Evolutionary conservation across 164 flowering plant species (phyloP).

Genomic region (Umbellularia californica): DNA sequence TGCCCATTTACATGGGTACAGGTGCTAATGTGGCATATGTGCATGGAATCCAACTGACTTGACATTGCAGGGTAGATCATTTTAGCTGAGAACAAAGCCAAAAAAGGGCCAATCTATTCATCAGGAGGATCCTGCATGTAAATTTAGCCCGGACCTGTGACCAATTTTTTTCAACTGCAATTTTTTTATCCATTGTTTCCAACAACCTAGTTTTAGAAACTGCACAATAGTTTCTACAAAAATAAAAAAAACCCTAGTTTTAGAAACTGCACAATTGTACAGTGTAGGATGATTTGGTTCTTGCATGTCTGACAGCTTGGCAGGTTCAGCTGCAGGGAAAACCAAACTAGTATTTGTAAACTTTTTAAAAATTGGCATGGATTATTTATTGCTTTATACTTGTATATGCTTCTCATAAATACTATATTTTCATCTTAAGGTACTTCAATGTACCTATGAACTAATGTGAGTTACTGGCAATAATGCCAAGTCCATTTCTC

Average conservation of each 20-base stretch:
- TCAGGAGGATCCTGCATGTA: not conserved
- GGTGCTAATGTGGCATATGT: not conserved
- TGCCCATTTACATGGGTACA: not conserved
- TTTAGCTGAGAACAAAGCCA: not conserved
- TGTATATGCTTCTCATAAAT: no score
- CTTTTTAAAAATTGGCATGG: no score
- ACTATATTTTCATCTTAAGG: no score
- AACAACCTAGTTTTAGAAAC: not conserved
- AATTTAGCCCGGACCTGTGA: not conserved
- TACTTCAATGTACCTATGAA: no score
- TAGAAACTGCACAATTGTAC: not conserved
- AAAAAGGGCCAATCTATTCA: not conserved
- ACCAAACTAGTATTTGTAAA: not conserved
- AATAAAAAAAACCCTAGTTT: not conserved
- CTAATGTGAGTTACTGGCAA: no score
- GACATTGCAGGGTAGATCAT: not conserved
- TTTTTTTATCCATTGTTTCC: no score
- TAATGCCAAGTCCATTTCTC: no score
- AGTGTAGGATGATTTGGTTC: not conserved
- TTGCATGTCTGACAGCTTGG: not conserved
- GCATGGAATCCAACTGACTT: not conserved
- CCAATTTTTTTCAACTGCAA: no score
- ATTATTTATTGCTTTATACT: no score
- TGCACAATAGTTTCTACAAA: not conserved
- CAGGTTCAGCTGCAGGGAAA: not conserved